These are phyloP conservation scores for Poterioochromonas sp. DNA, from an alignment of 352 stramenopile genomes.

Conservation along the genomic window DNA sequence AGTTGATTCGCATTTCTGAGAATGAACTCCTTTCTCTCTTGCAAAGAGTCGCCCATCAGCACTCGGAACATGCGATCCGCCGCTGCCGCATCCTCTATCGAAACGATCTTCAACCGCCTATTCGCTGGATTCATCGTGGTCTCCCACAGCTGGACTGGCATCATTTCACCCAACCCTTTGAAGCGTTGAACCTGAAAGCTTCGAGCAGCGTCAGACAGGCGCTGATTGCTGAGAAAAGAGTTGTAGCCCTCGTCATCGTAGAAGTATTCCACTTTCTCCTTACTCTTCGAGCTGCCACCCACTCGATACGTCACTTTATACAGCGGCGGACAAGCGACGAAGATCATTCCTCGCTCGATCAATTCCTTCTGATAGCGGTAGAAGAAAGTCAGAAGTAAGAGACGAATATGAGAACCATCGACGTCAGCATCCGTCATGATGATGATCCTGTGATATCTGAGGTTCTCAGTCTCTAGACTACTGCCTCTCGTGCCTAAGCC, in stretches of 20 bases:
- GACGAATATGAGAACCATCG: conserved; percentile 67
- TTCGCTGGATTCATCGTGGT: conserved; percentile 62
- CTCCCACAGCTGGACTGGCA: conserved; percentile 61
- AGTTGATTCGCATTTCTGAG: conserved; percentile 53
- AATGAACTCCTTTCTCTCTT: conserved; percentile 59
- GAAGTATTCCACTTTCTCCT: conserved; percentile 36
- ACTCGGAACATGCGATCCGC: conserved; percentile 58
- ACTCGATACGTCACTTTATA: conserved; percentile 56
- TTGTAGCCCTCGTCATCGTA: conserved; percentile 40
- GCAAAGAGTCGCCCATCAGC: conserved; percentile 65
- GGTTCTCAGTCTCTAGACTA: conserved; percentile 43
- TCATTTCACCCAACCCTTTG: conserved; percentile 68
- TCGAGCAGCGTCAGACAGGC: neutral
- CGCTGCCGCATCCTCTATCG: conserved; percentile 53
- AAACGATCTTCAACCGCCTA: conserved; percentile 54
- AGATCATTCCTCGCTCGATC: conserved; percentile 64
- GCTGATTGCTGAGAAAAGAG: conserved; percentile 17
- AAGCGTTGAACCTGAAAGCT: conserved; percentile 50
- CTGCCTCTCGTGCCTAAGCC: conserved; percentile 52
- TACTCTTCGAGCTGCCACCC: conserved; percentile 45
- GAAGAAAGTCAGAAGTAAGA: conserved; percentile 68
- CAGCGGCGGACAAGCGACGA: conserved; percentile 65
- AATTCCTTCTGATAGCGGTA: conserved; percentile 66
- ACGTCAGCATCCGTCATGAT: conserved; percentile 76
- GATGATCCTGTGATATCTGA: conserved; percentile 66